Evolutionary conservation across 2,329 filamentous ascomycete species (phyloP).

Genomic region (Calonectria hawksworthii): DNA sequence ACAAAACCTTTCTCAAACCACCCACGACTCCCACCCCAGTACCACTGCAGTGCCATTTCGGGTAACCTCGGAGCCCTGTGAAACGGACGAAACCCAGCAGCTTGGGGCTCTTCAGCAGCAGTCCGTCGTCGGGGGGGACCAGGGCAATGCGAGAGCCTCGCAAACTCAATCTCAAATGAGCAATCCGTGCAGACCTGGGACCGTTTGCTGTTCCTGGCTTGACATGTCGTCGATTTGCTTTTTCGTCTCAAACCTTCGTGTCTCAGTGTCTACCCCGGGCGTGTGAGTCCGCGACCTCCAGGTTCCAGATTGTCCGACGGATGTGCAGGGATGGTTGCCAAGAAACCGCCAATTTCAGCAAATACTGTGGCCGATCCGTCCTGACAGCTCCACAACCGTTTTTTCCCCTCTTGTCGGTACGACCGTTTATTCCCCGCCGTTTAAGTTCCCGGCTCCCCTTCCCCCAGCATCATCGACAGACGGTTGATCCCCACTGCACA

Average conservation of each 20-base stretch:
- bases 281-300: not conserved
- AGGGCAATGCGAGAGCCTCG: not conserved
- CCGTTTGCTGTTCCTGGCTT: not conserved
- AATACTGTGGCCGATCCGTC: not conserved
- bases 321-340: not conserved
- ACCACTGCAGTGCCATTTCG: not conserved
- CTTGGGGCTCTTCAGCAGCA: not conserved
- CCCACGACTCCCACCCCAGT: no score
- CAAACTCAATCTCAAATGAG: conserved; percentile 1
- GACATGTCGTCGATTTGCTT: conserved; percentile 9
- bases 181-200: not conserved
- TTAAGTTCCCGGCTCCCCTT: not conserved
- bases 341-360: not conserved
- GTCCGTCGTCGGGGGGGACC: no score
- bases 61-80: not conserved
- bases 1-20: not conserved
- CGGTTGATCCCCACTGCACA: not conserved
- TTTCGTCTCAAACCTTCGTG: not conserved
- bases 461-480: not conserved
- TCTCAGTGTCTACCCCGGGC: not conserved
- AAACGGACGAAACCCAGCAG: not conserved
- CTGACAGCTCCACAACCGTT: not conserved
- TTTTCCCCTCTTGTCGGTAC: not conserved
- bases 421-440: not conserved
- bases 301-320: not conserved